phyloP scores from a whole-genome alignment of 2,329 filamentous ascomycete species.

The Graphilbum fragrans region DNA sequence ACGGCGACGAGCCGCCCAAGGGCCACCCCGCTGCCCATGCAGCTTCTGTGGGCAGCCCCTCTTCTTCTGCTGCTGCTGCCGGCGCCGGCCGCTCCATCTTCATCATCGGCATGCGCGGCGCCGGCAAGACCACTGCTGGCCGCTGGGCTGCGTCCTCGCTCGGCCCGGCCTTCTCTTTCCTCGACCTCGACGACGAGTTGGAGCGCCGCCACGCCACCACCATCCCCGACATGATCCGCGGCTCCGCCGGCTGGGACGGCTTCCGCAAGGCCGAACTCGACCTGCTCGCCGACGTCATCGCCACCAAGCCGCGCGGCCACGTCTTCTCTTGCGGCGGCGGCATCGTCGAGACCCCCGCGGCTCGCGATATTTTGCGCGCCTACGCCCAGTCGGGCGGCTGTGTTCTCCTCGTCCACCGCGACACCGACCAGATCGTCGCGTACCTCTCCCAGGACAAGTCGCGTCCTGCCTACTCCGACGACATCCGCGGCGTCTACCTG shows the following conservation, averaged over 20 bases:
- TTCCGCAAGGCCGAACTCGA: constrained; percentile 73
- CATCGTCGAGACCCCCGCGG: constrained; percentile 74
- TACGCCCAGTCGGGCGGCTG: constrained; percentile 67
- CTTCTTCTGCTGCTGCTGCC: constrained; percentile 12
- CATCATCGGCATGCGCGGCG: constrained; percentile 94
- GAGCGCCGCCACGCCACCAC: constrained; percentile 61
- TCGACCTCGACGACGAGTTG: constrained; percentile 82
- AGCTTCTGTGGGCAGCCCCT: background rate
- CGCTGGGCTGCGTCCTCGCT: constrained; percentile 70
- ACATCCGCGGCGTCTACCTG: constrained; percentile 84
- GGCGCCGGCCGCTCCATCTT: constrained; percentile 57
- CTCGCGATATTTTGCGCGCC: constrained; percentile 60
- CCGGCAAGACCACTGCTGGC: constrained; percentile 90
- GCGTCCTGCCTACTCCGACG: constrained; percentile 80
- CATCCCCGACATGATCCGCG: constrained; percentile 76
- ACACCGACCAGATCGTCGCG: constrained; percentile 77
- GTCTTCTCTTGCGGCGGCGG: constrained; percentile 92
- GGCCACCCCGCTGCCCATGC: constrained; percentile 10
- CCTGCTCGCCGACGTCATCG: constrained; percentile 60
- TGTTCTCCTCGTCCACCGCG: constrained; percentile 76
- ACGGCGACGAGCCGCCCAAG: constrained; percentile 51
- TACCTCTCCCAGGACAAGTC: constrained; percentile 84
- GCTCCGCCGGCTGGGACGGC: constrained; percentile 65
- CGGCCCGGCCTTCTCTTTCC: constrained; percentile 58
- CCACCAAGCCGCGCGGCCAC: constrained; percentile 61